Evolutionary conservation across 805 yeast genomes (phyloP).

Genomic region (Yamadazyma ubonensis): DNA sequence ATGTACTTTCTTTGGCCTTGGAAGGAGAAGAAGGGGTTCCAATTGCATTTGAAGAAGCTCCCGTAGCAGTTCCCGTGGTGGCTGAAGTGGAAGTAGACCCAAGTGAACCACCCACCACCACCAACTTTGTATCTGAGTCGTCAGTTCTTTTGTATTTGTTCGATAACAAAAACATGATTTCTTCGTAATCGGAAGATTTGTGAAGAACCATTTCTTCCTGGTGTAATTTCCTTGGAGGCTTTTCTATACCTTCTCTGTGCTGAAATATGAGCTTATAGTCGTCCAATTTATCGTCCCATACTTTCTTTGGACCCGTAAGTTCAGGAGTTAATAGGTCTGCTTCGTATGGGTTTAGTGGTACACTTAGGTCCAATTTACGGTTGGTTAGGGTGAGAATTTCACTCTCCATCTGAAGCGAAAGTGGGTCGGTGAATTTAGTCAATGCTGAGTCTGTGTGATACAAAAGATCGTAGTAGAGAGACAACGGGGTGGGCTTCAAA

Average conservation of each 20-base stretch:
- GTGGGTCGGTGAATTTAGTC: constrained; percentile 71
- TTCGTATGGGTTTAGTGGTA: constrained; percentile 65
- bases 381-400: constrained; percentile 78
- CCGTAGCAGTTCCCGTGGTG: constrained; percentile 20
- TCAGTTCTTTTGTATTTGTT: constrained; percentile 39
- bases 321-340: constrained; percentile 51
- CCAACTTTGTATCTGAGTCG: constrained; percentile 39
- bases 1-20: constrained; percentile 11
- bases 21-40: constrained; percentile 20
- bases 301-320: constrained; percentile 46
- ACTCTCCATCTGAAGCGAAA: constrained; percentile 82
- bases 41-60: constrained; percentile 10
- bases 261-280: constrained; percentile 28
- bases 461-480: constrained; percentile 81
- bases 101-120: constrained; percentile 34
- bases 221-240: constrained; percentile 35
- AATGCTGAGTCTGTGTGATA: constrained; percentile 78
- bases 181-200: constrained; percentile 81
- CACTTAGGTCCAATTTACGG: constrained; percentile 72
- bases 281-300: constrained; percentile 35
- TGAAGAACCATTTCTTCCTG: constrained; percentile 51
- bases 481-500: constrained; percentile 74
- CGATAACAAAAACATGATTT: constrained; percentile 63
- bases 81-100: constrained; percentile 22
- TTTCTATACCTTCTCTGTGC: constrained; percentile 35